Conservation (phyloP, 2,329 filamentous ascomycete species). For the Lachnellula arida region DNA sequence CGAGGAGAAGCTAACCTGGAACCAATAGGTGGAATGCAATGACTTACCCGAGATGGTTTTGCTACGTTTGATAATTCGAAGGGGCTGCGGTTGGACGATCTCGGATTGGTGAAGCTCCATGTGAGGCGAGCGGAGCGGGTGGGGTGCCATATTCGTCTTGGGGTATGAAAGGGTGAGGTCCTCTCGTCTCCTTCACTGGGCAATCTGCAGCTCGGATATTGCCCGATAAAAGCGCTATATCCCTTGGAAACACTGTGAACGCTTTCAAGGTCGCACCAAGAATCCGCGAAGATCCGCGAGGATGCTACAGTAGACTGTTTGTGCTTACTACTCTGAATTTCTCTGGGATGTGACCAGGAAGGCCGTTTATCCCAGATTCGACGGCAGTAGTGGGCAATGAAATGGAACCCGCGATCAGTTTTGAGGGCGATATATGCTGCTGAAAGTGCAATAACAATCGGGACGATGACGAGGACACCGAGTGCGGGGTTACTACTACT, state of each 20-base stretch:
- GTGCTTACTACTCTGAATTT: conserved; percentile 25
- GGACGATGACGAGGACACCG: conserved; percentile 42
- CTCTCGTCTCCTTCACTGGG: conserved; percentile 7
- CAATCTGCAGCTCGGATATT: conserved; percentile 6
- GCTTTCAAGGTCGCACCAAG: conserved; percentile 35
- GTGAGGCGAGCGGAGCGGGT: conserved; percentile 24
- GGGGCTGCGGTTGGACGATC: conserved; percentile 39
- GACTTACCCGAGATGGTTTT: conserved; percentile 24
- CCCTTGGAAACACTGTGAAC: conserved; percentile 24
- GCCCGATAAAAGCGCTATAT: conserved; percentile 25
- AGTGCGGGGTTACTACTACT: conserved; percentile 37
- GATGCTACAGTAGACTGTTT: conserved; percentile 32
- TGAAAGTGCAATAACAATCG: conserved; percentile 37
- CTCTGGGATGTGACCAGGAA: conserved; percentile 31
- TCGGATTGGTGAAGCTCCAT: conserved; percentile 34
- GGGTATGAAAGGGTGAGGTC: conserved; percentile 2
- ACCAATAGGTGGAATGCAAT: too few species aligned
- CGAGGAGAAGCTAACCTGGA: too few species aligned
- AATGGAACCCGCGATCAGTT: conserved; percentile 21
- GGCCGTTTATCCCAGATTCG: conserved; percentile 17
- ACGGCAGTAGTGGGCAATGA: conserved; percentile 16
- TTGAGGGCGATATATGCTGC: conserved; percentile 32
- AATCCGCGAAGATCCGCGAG: conserved; percentile 33
- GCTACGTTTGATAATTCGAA: conserved; percentile 46
- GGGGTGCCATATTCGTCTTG: conserved; percentile 34